These are phyloP conservation scores for Crithidia brevicula DNA, from an alignment of 208 protist genomes.

Conservation along the genomic window DNA sequence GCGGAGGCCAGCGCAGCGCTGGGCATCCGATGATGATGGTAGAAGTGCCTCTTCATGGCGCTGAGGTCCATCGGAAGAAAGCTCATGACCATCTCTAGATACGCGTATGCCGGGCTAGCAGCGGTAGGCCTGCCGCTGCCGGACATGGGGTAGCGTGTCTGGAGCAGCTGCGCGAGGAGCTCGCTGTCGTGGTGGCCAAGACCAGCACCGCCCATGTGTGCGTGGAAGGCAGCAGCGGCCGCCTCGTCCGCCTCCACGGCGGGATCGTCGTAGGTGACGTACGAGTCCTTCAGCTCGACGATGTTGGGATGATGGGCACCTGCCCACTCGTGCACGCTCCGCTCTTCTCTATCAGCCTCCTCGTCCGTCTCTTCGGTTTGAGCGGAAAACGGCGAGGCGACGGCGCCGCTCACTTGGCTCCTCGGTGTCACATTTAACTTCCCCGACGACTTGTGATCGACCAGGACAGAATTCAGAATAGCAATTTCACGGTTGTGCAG, in stretches of 20 bases:
- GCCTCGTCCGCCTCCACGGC: neutral
- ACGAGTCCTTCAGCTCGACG: conserved; percentile 95
- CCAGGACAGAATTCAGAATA: conserved; percentile 93
- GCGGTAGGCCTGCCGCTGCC: neutral
- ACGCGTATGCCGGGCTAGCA: conserved; percentile 36
- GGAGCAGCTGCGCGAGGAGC: conserved; percentile 7
- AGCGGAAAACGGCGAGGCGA: neutral
- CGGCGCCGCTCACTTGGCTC: neutral
- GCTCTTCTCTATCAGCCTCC: too few species aligned
- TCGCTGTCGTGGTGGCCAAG: neutral
- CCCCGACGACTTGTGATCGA: neutral
- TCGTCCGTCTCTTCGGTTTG: too few species aligned
- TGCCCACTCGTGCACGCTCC: conserved; percentile 11
- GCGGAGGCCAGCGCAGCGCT: neutral
- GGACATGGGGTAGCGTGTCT: conserved; percentile 4
- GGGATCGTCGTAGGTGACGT: conserved; percentile 90
- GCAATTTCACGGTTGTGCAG: conserved; percentile 98
- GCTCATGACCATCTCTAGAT: conserved; percentile 99
- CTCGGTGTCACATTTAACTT: neutral
- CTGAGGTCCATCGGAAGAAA: conserved; percentile 98
- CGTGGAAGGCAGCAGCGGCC: conserved; percentile 8
- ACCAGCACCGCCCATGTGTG: conserved; percentile 7
- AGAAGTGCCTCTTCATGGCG: conserved; percentile 90
- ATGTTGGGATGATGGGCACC: conserved; percentile 93
- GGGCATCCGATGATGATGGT: conserved; percentile 46